Conservation (phyloP, 2,329 filamentous ascomycete genomes). For the Podosphaera aphanis region DNA sequence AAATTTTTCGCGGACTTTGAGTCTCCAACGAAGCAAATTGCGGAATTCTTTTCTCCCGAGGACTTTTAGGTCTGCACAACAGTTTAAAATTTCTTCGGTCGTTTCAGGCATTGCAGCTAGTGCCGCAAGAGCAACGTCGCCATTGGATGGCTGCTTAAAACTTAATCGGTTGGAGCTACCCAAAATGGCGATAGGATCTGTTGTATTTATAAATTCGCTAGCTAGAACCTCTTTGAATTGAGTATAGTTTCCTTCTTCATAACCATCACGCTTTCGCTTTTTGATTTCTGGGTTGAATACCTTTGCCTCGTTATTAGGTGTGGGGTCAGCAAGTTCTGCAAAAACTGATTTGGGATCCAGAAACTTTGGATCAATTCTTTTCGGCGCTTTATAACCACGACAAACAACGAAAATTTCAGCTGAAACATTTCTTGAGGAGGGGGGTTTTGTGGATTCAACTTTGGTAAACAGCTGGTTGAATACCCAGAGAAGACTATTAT, state of each 20-base stretch:
- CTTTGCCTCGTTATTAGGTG: slow-evolving; percentile 88
- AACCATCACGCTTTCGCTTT: slow-evolving; percentile 93
- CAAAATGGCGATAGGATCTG: slow-evolving; percentile 78
- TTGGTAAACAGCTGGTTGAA: slow-evolving; percentile 91
- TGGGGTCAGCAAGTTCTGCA: slow-evolving; percentile 64
- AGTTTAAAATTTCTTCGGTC: slow-evolving; percentile 54
- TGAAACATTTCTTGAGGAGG: slow-evolving; percentile 83
- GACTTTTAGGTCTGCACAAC: slow-evolving; percentile 68
- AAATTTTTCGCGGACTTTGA: slow-evolving; percentile 76
- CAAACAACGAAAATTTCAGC: slow-evolving; percentile 98
- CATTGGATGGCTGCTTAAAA: slow-evolving; percentile 58
- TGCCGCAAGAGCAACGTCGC: slow-evolving; percentile 68
- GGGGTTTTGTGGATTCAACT: slow-evolving; percentile 92
- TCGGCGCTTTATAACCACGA: slow-evolving; percentile 83
- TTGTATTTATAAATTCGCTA: slow-evolving; percentile 82
- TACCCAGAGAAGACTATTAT: slow-evolving; percentile 87
- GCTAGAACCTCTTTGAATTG: slow-evolving; percentile 77
- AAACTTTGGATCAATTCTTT: slow-evolving; percentile 77
- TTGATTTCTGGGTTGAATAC: slow-evolving; percentile 95
- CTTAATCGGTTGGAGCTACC: slow-evolving; percentile 65
- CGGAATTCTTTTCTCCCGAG: slow-evolving; percentile 90
- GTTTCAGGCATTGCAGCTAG: slow-evolving; percentile 72
- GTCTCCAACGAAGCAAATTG: slow-evolving; percentile 64
- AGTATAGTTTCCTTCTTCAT: slow-evolving; percentile 84
- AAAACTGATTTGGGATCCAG: slow-evolving; percentile 78